Conservation (phyloP, 2,329 filamentous ascomycete genomes). For the Pezicula radicicola region DNA sequence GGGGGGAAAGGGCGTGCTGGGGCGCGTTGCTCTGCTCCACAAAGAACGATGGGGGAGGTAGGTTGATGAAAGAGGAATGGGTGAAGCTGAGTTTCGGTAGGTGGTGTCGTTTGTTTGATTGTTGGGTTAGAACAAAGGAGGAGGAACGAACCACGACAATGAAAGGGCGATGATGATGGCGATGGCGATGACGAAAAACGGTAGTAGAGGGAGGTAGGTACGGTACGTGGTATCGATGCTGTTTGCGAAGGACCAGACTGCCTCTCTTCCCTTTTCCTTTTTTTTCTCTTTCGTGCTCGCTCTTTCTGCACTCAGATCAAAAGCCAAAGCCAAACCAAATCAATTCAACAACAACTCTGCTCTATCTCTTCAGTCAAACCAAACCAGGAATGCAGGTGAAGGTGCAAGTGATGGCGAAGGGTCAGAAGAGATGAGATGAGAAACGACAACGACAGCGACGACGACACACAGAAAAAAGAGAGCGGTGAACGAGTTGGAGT, state of each 20-base stretch:
- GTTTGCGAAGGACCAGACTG: slow-evolving; percentile 1
- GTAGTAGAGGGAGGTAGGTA: not conserved
- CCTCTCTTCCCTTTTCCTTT: no score
- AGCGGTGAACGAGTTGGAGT: slow-evolving; percentile 9
- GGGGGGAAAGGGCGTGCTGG: slow-evolving; percentile 7
- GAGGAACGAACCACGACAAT: slow-evolving; percentile 11
- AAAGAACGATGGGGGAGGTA: slow-evolving; percentile 22
- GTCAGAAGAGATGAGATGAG: not conserved
- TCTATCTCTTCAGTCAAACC: slow-evolving; percentile 6
- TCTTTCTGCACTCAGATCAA: not conserved
- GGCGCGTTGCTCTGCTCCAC: slow-evolving; percentile 24
- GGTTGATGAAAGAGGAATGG: slow-evolving; percentile 3
- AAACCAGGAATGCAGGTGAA: not conserved
- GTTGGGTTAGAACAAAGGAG: slow-evolving; percentile 8
- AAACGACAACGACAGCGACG: slow-evolving; percentile 2
- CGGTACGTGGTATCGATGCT: not conserved
- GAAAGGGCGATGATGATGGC: slow-evolving; percentile 3
- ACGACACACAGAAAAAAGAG: slow-evolving; percentile 5
- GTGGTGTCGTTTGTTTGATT: no score
- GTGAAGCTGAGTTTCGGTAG: not conserved
- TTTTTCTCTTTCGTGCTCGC: not conserved
- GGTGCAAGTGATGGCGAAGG: slow-evolving; percentile 4
- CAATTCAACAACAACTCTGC: not conserved
- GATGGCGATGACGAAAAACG: not conserved
- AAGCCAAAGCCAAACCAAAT: no score